Percentiles rank a stretch among this genome's conserved stretches.
Conservation (phyloP, 208 protist genomes). For the Zelonia costaricensis region DNA sequence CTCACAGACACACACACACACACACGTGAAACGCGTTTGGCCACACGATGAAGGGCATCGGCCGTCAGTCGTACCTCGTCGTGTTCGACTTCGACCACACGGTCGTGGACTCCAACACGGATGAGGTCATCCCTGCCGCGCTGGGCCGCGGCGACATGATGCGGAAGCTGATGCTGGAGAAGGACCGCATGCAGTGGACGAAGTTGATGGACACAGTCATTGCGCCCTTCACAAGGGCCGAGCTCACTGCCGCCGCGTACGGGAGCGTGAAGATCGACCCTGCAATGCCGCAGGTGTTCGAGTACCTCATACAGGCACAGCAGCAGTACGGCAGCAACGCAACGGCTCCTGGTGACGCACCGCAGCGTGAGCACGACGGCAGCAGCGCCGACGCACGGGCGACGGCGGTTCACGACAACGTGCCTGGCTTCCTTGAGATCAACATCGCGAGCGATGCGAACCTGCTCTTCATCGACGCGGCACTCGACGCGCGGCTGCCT, state of each 20-base stretch:
- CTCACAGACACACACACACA: slow-evolving; percentile 3
- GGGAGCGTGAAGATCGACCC: slow-evolving; percentile 57
- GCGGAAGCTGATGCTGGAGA: slow-evolving; percentile 26
- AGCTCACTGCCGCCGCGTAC: slow-evolving; percentile 51
- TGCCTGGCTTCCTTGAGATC: slow-evolving; percentile 59
- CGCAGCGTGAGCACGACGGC: not conserved
- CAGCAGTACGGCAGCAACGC: slow-evolving; percentile 12
- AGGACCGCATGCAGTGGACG: slow-evolving; percentile 70
- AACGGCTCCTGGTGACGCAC: not conserved
- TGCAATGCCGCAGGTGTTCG: slow-evolving; percentile 71
- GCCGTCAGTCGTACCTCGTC: slow-evolving; percentile 82
- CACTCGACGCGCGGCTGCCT: slow-evolving; percentile 55
- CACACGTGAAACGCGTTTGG: too few species aligned
- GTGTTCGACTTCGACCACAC: slow-evolving; percentile 94
- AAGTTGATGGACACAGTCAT: slow-evolving; percentile 74
- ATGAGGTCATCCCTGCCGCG: slow-evolving; percentile 65
- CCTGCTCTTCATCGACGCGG: slow-evolving; percentile 75
- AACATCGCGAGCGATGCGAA: slow-evolving; percentile 86
- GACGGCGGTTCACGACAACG: slow-evolving; percentile 6
- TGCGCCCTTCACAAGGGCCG: slow-evolving; percentile 50
- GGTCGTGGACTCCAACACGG: slow-evolving; percentile 85
- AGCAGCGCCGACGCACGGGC: not conserved
- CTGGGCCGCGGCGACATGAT: slow-evolving; percentile 52
- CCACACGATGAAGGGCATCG: slow-evolving; percentile 44
- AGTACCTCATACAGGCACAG: slow-evolving; percentile 46